Evolutionary conservation across 768 basidiomycete genomes (phyloP), one percentile per base, ranked within the genome.

Genomic region (Mrakia gelida): DNA sequence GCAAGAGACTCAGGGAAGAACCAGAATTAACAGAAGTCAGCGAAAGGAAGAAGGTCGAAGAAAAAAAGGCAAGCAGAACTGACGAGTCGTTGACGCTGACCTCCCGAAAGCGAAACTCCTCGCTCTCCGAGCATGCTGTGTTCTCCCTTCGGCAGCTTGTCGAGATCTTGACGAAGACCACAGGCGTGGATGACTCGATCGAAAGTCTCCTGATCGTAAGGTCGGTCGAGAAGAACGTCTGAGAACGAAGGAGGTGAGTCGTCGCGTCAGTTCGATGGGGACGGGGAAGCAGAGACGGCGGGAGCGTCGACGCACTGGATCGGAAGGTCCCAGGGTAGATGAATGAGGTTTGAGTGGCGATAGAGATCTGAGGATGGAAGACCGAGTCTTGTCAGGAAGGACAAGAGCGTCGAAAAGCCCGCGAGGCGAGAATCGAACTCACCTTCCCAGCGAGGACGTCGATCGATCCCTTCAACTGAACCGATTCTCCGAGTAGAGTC

Each of bases 401-500:
- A 28, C 8, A 15, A 13, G 61, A 15, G 23, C 32, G 73, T 21
- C 5, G 11, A 1, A 61, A 16, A 30, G 15, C 1, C 34, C 18
- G 30, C 30, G 65, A 38, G 9, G 41, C 0, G n/a, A 71, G 28
- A 34, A 13, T 30, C 3, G 21, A 34, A 11, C 49, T 45, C 8
- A 72, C 68, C 23, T 49, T 71, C 32, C 21, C 21, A 1, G 61
- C 49, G 8, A n/a, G 18, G 5, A 78, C 62, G n/a, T 61, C 45
- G 16, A 52, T 18, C 3, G 56, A 54, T 0, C 81, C 81, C 9
- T 28, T 34, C 5, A 79, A 45, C 32, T 79, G 45, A 41, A 77
- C 76, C 4, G 78, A 67, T 63, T 82, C 81, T 10, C 77, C 72
- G 9, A 82, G 72, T 11, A 82, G 38, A 9, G 80, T 34, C 54